A percentile compares a stretch with the other conserved stretches of the same genome.
Evolutionary conservation across 805 yeast species (phyloP).

Genomic region (Wickerhamia fluorescens): DNA sequence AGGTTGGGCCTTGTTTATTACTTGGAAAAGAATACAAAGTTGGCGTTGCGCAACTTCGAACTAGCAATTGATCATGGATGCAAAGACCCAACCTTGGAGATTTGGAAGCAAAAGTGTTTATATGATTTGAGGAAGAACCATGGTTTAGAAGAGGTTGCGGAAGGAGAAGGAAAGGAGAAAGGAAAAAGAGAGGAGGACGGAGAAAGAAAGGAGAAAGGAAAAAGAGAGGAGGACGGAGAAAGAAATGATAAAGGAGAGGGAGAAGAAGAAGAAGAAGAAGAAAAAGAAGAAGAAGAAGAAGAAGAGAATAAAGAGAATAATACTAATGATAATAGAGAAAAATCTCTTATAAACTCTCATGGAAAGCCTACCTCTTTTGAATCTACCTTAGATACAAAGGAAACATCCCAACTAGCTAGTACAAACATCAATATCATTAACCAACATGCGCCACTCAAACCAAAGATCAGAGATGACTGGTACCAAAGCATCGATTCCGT

Average conservation of each 20-base stretch:
- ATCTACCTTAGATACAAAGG: neutral
- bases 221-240: slow-evolving; percentile 3
- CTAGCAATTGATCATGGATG: slow-evolving; percentile 37
- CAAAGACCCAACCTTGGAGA: slow-evolving; percentile 38
- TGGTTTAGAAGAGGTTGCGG: too few species aligned
- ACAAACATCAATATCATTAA: slow-evolving; percentile 27
- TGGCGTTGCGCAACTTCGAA: slow-evolving; percentile 36
- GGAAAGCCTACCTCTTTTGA: neutral
- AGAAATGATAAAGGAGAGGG: slow-evolving; percentile 1
- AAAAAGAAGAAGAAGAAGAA: slow-evolving; percentile 3
- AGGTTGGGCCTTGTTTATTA: slow-evolving; percentile 42
- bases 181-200: neutral
- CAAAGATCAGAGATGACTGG: slow-evolving; percentile 34
- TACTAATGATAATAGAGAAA: neutral
- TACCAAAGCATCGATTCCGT: slow-evolving; percentile 58
- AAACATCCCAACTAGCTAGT: neutral
- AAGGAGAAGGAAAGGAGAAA: slow-evolving; percentile 9
- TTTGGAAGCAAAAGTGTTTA: slow-evolving; percentile 40
- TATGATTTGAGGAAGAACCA: slow-evolving; percentile 23
- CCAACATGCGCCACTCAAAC: slow-evolving; percentile 32
- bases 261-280: too few species aligned
- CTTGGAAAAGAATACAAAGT: slow-evolving; percentile 32
- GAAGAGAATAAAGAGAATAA: slow-evolving; percentile 1
- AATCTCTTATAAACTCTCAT: too few species aligned
- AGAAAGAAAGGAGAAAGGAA: too few species aligned